Evolutionary conservation across 345 rosid species (phyloP).

Genomic region (Corchorus olitorius): DNA sequence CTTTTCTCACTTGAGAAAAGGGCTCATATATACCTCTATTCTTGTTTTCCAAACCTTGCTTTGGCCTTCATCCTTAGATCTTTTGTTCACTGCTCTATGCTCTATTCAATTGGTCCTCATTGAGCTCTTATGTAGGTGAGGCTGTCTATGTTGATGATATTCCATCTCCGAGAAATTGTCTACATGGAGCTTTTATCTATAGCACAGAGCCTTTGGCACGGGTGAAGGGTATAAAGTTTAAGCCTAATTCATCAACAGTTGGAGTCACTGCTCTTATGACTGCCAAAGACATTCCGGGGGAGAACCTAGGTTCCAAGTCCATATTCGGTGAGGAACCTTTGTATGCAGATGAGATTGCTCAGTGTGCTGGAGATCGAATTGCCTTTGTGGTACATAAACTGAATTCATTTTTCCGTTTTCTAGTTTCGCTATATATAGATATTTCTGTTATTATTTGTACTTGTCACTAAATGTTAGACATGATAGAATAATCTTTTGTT

Average conservation of each 20-base stretch:
- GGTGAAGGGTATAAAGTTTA: constrained; percentile 52
- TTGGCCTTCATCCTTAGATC: neutral
- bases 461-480: neutral
- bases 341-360: constrained; percentile 66
- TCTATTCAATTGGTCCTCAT: constrained; percentile 1
- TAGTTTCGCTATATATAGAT: neutral
- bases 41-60: neutral
- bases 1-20: neutral
- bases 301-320: constrained; percentile 53
- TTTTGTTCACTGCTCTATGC: neutral
- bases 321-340: constrained; percentile 49
- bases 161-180: constrained; percentile 68
- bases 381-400: constrained; percentile 68
- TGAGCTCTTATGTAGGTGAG: constrained; percentile 55
- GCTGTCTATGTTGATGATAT: constrained; percentile 92
- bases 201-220: constrained; percentile 73
- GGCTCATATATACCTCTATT: neutral
- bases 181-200: constrained; percentile 75
- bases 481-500: neutral
- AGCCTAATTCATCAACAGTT: constrained; percentile 35
- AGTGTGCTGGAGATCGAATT: constrained; percentile 58
- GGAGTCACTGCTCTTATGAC: constrained; percentile 57
- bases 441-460: neutral
- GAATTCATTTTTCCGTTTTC: neutral
- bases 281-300: constrained; percentile 75